Base-by-base conservation (phyloP, 225 moss, liverwort and hornwort genomes). In the Lunularia cruciata region DNA sequence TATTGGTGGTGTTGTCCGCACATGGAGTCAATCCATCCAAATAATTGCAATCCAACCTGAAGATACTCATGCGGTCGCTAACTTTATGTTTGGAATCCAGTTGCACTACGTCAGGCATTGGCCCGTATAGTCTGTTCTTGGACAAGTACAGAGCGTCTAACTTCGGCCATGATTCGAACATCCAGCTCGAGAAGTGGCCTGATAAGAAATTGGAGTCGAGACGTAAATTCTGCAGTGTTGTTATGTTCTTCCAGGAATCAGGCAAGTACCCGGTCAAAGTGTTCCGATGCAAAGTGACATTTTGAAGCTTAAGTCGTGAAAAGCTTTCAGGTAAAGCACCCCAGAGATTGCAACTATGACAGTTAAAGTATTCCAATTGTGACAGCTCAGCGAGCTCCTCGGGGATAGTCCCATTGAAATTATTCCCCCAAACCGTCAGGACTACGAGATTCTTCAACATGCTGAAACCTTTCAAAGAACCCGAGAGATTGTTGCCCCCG, bases 21-120 rank as follows among this genome's bases (percentile, higher is more conserved):
- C 60, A 60, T 5, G 60, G 60, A 15, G 32, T 36, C 19, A 28
- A 5, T 7, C 18, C 33, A 4, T 68, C 40, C 39, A 75, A 5
- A 60, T 75, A 75, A 26, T 75, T 75, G 68, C 75, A 75, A 40
- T 68, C 60, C 75, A 68, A 68, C 39, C 46, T 54, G 34, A 40
- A 13, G 13, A 40, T 3, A 31, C 13, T 40, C 26, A 15, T 65
- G 23, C 0, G 23, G n/a, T n/a, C n/a, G 65, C 65, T 73, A 37
- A 73, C 57, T 55, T 73, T 65, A 56, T 65, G 47, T 6, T 31
- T 46, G 14, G 2, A 2, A 3, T 73, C 73, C n/a, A 73, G 46
- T 16, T 43, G 36, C 2, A 5, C 28, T 0, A 73, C 22, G 16
- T 73, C 33, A 0, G 73, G 73, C n/a, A 16, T 34, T 6, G 5